phyloP scores from a whole-genome alignment of 2,329 filamentous ascomycete species.

The Fusarium falciforme region DNA sequence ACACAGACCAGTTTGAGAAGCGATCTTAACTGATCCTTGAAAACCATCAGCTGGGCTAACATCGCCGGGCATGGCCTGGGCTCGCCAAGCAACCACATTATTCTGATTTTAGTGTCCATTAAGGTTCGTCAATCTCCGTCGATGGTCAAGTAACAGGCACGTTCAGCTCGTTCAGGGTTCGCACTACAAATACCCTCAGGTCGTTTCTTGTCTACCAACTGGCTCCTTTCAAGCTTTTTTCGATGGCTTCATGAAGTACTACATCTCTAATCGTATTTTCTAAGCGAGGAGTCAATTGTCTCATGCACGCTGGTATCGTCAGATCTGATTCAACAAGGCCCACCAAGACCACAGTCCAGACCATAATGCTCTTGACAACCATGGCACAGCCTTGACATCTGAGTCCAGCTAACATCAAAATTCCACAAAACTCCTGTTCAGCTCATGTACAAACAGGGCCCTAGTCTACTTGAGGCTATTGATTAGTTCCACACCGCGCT shows the following conservation, averaged over 20 bases:
- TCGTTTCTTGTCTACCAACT: background rate
- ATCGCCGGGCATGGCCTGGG: background rate
- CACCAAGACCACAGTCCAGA: background rate
- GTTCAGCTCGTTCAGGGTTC: background rate
- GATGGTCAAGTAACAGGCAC: background rate
- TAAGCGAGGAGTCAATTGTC: background rate
- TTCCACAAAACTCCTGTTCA: background rate
- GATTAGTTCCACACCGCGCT: background rate
- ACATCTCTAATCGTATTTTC: background rate
- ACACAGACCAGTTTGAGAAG: background rate
- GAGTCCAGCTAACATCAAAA: background rate
- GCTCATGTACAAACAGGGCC: background rate
- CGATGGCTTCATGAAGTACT: background rate
- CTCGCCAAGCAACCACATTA: background rate
- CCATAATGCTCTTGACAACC: background rate
- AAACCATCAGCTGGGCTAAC: background rate
- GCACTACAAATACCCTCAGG: background rate
- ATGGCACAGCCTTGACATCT: background rate
- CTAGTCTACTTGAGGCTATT: background rate
- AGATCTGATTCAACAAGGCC: background rate
- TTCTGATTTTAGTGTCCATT: background rate
- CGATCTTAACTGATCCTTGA: background rate
- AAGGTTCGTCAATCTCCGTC: background rate
- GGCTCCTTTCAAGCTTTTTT: background rate
- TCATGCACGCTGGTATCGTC: background rate